Percentiles rank a stretch among this genome's conserved stretches.
Evolutionary conservation across 352 stramenopile genomes (phyloP).

Genomic region (Phytophthora constricta): DNA sequence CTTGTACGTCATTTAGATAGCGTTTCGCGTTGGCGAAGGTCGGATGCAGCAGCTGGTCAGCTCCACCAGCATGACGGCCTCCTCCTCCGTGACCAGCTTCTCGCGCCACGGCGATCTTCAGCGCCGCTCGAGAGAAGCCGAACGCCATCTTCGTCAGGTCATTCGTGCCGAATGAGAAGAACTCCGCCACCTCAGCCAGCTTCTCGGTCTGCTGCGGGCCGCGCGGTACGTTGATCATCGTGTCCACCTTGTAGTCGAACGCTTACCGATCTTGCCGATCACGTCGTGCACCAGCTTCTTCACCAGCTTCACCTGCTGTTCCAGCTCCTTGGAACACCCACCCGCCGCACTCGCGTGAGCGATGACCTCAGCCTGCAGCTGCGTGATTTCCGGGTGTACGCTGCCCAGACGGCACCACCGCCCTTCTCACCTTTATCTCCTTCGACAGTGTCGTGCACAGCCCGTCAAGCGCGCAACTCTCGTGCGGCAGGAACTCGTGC

Average conservation of each 20-base stretch:
- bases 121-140: conserved; percentile 30
- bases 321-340: conserved; percentile 29
- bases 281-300: conserved; percentile 31
- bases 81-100: too few species aligned
- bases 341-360: conserved; percentile 23
- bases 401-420: conserved; percentile 29
- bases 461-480: conserved; percentile 24
- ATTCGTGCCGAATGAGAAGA: conserved; percentile 35
- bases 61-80: too few species aligned
- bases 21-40: too few species aligned
- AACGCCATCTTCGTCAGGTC: conserved; percentile 36
- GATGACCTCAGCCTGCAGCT: conserved; percentile 36
- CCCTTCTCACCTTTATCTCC: conserved; percentile 27
- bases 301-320: conserved; percentile 32
- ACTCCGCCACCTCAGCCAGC: conserved; percentile 32
- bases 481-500: conserved; percentile 33
- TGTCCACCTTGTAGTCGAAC: conserved; percentile 35
- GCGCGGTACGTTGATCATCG: conserved; percentile 32
- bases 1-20: too few species aligned
- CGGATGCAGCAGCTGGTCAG: too few species aligned
- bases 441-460: conserved; percentile 21
- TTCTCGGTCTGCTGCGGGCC: conserved; percentile 26
- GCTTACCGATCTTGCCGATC: conserved; percentile 28
- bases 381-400: conserved; percentile 34
- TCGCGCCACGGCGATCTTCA: too few species aligned